Evolutionary conservation across 495 filamentous ascomycete genomes (phyloP).

Genomic region (Hyphodiscus hymeniophilus): DNA sequence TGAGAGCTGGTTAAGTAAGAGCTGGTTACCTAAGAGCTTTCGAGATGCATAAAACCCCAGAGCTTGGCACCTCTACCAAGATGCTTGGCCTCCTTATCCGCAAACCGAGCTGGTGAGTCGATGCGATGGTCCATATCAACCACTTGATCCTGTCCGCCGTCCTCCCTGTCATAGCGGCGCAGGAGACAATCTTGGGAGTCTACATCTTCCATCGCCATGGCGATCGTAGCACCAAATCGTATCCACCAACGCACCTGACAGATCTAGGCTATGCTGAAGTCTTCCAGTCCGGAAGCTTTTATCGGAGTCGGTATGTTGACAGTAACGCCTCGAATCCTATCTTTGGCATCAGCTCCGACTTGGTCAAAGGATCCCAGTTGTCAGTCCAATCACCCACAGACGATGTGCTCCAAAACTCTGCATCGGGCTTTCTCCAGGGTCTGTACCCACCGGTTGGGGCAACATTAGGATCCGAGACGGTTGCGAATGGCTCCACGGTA

Average conservation of each 20-base stretch:
- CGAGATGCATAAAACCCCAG: no score
- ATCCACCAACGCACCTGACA: slow-evolving; percentile 48
- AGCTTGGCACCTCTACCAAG: no score
- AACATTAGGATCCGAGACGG: slow-evolving; percentile 32
- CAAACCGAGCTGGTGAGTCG: no score
- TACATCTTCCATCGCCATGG: slow-evolving; percentile 70
- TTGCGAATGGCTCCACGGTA: slow-evolving; percentile 53
- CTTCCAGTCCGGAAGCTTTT: slow-evolving; percentile 53
- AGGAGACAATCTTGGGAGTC: slow-evolving; percentile 56
- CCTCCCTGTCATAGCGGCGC: slow-evolving; percentile 27
- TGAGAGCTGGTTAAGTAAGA: no score
- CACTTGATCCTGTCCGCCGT: no score
- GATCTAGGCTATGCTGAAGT: slow-evolving; percentile 57
- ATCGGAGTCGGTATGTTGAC: slow-evolving; percentile 51
- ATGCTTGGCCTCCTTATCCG: no score
- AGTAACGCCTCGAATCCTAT: slow-evolving; percentile 41
- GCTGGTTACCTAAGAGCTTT: no score
- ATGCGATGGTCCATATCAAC: no score
- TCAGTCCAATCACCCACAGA: slow-evolving; percentile 34
- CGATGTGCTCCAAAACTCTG: slow-evolving; percentile 55
- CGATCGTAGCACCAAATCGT: slow-evolving; percentile 55
- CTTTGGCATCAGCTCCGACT: slow-evolving; percentile 43
- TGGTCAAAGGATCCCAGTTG: slow-evolving; percentile 52
- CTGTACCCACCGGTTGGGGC: slow-evolving; percentile 66
- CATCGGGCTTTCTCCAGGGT: slow-evolving; percentile 70